A percentile compares a stretch with the other conserved stretches of the same genome.
These are phyloP conservation scores for Naganishia sp. DNA, from an alignment of 1,284 basidiomycete genomes.

Conservation along the genomic window DNA sequence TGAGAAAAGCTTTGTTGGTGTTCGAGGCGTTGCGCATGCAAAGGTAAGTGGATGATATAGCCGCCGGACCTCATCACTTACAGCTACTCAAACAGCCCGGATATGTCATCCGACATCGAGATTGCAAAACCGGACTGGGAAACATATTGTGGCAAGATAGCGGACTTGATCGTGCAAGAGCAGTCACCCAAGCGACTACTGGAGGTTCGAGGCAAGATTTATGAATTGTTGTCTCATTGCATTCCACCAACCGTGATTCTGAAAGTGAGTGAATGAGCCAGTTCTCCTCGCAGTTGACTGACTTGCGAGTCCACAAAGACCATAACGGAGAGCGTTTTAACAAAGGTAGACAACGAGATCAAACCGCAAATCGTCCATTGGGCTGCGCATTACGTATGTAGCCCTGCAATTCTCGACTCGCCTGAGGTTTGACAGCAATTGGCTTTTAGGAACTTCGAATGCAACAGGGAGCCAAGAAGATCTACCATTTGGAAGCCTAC, in stretches of 20 bases:
- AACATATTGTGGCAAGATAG: slow-evolving; percentile 90
- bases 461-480: slow-evolving; percentile 88
- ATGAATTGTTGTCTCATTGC: slow-evolving; percentile 94
- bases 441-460: slow-evolving; percentile 76
- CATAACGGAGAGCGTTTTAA: slow-evolving; percentile 79
- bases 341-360: slow-evolving; percentile 80
- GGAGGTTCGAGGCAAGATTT: slow-evolving; percentile 88
- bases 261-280: slow-evolving; percentile 62
- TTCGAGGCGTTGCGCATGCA: slow-evolving; percentile 97
- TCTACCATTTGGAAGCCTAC: slow-evolving; percentile 89
- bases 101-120: slow-evolving; percentile 68
- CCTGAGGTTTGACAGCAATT: slow-evolving; percentile 5
- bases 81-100: slow-evolving; percentile 57
- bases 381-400: slow-evolving; percentile 89
- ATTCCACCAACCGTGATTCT: slow-evolving; percentile 92
- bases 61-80: not conserved
- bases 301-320: slow-evolving; percentile 60
- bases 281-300: no score
- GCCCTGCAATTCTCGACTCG: not conserved
- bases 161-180: slow-evolving; percentile 88
- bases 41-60: slow-evolving; percentile 59
- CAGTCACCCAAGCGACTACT: slow-evolving; percentile 89
- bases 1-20: slow-evolving; percentile 91
- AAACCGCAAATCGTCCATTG: slow-evolving; percentile 92
- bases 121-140: slow-evolving; percentile 99